These are phyloP conservation scores for Globisporangium rhizosaccharum DNA, from an alignment of 352 stramenopile species.

Conservation along the genomic window DNA sequence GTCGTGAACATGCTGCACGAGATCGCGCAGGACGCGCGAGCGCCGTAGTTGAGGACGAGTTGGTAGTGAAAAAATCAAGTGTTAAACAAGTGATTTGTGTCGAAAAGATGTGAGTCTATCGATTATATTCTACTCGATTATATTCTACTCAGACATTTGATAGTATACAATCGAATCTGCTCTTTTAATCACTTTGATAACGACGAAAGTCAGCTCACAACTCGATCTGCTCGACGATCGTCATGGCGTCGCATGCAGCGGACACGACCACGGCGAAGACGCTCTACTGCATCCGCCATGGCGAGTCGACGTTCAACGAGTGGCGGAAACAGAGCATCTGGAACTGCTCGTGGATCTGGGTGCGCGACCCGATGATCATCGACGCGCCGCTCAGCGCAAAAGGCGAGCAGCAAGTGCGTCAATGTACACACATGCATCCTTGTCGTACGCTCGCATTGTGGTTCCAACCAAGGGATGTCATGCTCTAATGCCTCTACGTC, in stretches of 20 bases:
- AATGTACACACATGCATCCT: not conserved
- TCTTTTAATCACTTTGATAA: no score
- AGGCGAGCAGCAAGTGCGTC: conserved; percentile 55
- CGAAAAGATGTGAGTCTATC: no score
- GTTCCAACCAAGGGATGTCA: no score
- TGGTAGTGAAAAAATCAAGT: no score
- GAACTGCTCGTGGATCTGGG: conserved; percentile 84
- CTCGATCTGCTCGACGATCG: not conserved
- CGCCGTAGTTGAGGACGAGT: not conserved
- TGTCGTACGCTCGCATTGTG: no score
- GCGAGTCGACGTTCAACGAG: conserved; percentile 86
- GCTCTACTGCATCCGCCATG: conserved; percentile 84
- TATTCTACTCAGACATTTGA: no score
- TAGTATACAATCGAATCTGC: no score
- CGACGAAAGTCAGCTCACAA: no score
- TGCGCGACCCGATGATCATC: conserved; percentile 82
- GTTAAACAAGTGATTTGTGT: no score
- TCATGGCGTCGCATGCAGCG: not conserved
- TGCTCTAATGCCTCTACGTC: not conserved
- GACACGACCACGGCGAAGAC: conserved; percentile 29
- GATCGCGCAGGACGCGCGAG: not conserved
- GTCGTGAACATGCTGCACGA: conserved; percentile 1
- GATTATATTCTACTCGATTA: no score
- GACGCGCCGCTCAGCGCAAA: conserved; percentile 72
- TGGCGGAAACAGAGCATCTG: conserved; percentile 73